Conservation (phyloP, 768 basidiomycete species). For the Pisolithus sp. region DNA sequence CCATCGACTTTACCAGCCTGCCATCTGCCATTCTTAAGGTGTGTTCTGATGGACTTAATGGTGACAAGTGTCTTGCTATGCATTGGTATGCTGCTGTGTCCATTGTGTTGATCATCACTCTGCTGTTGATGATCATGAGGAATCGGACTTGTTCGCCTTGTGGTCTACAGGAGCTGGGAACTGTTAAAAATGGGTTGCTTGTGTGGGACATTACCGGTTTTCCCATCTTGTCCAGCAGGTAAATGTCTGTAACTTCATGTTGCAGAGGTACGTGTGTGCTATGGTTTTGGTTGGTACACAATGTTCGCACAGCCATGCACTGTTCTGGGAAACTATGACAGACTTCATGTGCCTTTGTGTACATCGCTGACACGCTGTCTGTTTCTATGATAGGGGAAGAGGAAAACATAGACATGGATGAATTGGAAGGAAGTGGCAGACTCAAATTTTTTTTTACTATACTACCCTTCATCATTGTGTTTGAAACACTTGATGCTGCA, state of each 20-base stretch:
- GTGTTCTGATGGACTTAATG: background rate
- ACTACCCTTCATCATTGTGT: no score
- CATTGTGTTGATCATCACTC: constrained; percentile 15
- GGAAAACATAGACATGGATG: no score
- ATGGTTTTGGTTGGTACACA: background rate
- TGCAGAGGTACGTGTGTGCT: background rate
- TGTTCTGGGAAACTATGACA: no score
- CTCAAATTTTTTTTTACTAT: no score
- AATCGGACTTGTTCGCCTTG: constrained; percentile 9
- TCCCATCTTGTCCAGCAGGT: background rate
- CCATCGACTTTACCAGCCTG: background rate
- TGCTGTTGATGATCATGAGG: constrained; percentile 6
- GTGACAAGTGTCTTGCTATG: background rate
- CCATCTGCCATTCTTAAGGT: background rate
- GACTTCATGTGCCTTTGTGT: no score
- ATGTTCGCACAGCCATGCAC: no score
- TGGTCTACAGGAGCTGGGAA: constrained; percentile 4
- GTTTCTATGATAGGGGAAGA: no score
- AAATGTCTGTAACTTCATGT: background rate
- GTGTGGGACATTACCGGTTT: background rate
- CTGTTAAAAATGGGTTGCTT: background rate
- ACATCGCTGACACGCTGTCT: background rate
- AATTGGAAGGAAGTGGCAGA: no score
- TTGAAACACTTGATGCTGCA: no score
- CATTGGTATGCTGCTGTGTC: constrained; percentile 1